Evolutionary conservation across 192 early-diverging fungal genomes (phyloP).

Genomic region (Kickxella alabastrina): DNA sequence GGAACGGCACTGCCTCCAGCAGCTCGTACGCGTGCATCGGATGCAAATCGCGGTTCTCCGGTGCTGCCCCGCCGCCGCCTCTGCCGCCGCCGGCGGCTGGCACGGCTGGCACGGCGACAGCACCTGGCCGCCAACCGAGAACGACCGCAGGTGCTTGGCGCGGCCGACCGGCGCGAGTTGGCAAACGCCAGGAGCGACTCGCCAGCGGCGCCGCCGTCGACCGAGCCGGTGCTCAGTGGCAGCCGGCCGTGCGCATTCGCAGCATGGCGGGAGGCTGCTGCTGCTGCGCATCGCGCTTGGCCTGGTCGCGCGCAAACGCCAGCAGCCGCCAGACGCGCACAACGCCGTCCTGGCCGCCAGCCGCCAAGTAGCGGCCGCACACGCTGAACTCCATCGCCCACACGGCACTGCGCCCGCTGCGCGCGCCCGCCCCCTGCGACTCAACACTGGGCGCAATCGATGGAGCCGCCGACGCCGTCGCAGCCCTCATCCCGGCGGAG

Average conservation of each 20-base stretch:
- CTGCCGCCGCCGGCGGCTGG: too few relatives aligned
- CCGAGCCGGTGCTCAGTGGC: conserved; percentile 12
- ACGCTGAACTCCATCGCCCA: conserved; percentile 79
- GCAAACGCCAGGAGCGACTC: conserved; percentile 25
- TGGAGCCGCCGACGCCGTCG: background rate
- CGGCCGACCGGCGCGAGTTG: conserved; percentile 34
- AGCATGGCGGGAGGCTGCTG: conserved; percentile 1
- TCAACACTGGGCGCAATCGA: too few relatives aligned
- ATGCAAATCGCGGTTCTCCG: conserved; percentile 14
- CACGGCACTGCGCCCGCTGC: conserved; percentile 56
- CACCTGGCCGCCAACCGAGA: conserved; percentile 20
- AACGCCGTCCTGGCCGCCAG: conserved; percentile 71
- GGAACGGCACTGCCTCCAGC: conserved; percentile 63
- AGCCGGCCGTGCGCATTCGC: conserved; percentile 8
- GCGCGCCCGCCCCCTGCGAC: too few relatives aligned
- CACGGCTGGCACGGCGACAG: too few relatives aligned
- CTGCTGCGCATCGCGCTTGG: conserved; percentile 23
- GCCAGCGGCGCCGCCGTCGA: background rate
- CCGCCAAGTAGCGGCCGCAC: conserved; percentile 74
- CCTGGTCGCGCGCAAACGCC: conserved; percentile 42
- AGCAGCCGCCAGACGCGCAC: conserved; percentile 64
- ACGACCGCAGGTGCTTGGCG: conserved; percentile 30
- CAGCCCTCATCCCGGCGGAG: too few relatives aligned
- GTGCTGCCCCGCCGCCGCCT: background rate
- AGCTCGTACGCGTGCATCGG: conserved; percentile 54